phyloP scores from a whole-genome alignment of 1,284 basidiomycete genomes.

The Porogramme epimiltina region DNA sequence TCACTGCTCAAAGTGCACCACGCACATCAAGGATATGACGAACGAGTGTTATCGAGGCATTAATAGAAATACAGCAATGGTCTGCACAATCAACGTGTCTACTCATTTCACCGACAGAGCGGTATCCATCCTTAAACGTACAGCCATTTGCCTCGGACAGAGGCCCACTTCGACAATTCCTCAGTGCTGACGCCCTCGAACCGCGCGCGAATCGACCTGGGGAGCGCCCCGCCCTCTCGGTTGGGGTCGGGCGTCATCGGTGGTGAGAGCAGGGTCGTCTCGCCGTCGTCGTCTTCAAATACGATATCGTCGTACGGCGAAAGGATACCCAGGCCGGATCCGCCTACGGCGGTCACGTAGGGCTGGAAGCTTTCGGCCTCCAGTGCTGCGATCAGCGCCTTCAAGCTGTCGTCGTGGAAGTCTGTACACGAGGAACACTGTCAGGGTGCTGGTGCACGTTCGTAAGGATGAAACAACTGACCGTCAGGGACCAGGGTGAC shows the following conservation, averaged over 20 bases:
- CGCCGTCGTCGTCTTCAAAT: constrained; percentile 10
- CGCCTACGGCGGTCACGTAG: constrained; percentile 92
- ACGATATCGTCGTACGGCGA: constrained; percentile 53
- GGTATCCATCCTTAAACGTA: constrained; percentile 10
- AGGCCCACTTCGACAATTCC: constrained; percentile 19
- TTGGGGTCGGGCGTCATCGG: constrained; percentile 43
- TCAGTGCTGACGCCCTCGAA: constrained; percentile 14
- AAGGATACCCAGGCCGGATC: constrained; percentile 87
- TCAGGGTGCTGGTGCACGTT: constrained; percentile 3
- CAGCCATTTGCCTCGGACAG: constrained; percentile 21
- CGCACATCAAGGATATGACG: too few relatives aligned
- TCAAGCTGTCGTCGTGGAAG: constrained; percentile 60
- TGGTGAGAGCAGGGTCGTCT: constrained; percentile 47
- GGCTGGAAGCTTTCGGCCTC: constrained; percentile 74
- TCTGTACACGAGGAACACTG: constrained; percentile 41
- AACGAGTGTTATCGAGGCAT: too few relatives aligned
- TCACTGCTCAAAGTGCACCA: too few relatives aligned
- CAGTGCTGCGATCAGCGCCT: constrained; percentile 62
- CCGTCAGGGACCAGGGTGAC: constrained; percentile 95
- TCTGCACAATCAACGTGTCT: too few relatives aligned
- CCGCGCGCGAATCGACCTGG: constrained; percentile 15
- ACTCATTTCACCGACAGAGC: neutral
- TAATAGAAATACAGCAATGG: neutral
- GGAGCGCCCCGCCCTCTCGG: constrained; percentile 4
- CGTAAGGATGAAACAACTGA: constrained; percentile 32